Conservation (phyloP, 2,329 filamentous ascomycete species). For the Diaporthe vaccinii region DNA sequence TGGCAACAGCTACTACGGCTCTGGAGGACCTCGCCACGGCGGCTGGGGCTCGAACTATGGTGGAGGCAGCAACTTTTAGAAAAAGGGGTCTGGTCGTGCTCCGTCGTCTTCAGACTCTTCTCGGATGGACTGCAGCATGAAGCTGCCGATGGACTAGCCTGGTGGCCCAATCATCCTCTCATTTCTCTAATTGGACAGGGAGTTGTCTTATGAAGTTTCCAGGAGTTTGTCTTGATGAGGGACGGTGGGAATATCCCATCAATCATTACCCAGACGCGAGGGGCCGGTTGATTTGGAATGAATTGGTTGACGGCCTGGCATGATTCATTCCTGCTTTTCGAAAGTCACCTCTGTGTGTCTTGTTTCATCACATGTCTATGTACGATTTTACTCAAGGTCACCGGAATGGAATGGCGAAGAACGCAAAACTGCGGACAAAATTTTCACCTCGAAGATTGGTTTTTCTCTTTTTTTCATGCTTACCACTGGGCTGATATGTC, state of each 20-base stretch:
- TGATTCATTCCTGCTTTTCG: constrained; percentile 32
- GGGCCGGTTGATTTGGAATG: constrained; percentile 20
- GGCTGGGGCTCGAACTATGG: constrained; percentile 73
- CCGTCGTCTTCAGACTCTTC: constrained; percentile 33
- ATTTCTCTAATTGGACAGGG: constrained; percentile 16
- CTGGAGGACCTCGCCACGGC: constrained; percentile 58
- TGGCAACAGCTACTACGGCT: constrained; percentile 60
- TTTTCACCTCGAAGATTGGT: constrained; percentile 7
- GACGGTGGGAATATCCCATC: constrained; percentile 22
- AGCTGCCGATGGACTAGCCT: constrained; percentile 27
- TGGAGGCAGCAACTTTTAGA: constrained; percentile 37
- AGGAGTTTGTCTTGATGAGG: constrained; percentile 32
- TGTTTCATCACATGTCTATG: constrained; percentile 37
- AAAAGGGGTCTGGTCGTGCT: constrained; percentile 29
- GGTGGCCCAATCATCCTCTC: constrained; percentile 12
- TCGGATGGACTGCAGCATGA: constrained; percentile 12
- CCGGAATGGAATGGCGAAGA: constrained; percentile 32
- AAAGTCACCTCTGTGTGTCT: constrained; percentile 33
- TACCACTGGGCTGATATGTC: not conserved
- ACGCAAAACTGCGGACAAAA: constrained; percentile 32
- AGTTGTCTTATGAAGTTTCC: constrained; percentile 22
- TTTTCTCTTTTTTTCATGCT: not conserved
- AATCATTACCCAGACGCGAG: constrained; percentile 12
- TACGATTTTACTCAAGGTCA: constrained; percentile 36
- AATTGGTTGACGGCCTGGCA: constrained; percentile 21